These are phyloP conservation scores for Somion occarium DNA, from an alignment of 1,284 basidiomycete genomes.

Conservation along the genomic window DNA sequence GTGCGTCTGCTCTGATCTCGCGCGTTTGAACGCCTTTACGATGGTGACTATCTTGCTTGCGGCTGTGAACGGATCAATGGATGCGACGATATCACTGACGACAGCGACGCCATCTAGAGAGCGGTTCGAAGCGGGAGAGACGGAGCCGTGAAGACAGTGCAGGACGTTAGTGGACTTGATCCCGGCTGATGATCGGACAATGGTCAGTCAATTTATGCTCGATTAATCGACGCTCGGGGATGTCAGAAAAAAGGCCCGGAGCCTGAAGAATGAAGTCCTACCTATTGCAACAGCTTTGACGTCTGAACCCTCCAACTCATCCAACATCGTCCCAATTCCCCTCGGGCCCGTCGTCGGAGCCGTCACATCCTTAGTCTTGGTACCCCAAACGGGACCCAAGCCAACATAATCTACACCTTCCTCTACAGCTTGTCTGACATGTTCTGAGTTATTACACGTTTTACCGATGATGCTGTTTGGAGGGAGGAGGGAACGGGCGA, in stretches of 20 bases:
- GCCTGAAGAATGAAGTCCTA: slow-evolving; percentile 30
- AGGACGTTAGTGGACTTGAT: slow-evolving; percentile 76
- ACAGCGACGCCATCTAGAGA: slow-evolving; percentile 82
- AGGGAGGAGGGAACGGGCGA: slow-evolving; percentile 73
- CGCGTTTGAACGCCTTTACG: slow-evolving; percentile 37
- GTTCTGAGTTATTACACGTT: slow-evolving; percentile 68
- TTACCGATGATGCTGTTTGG: slow-evolving; percentile 75
- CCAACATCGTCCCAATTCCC: slow-evolving; percentile 63
- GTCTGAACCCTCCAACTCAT: slow-evolving; percentile 54
- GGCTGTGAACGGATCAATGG: slow-evolving; percentile 54
- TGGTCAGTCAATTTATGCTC: slow-evolving; percentile 1
- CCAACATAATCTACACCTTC: slow-evolving; percentile 83
- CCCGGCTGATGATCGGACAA: slow-evolving; percentile 50
- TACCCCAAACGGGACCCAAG: slow-evolving; percentile 77
- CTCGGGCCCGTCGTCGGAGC: slow-evolving; percentile 56
- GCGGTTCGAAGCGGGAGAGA: slow-evolving; percentile 47
- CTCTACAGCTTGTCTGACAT: slow-evolving; percentile 53
- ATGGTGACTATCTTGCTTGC: slow-evolving; percentile 46
- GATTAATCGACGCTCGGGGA: too few species aligned
- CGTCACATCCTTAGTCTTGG: slow-evolving; percentile 68
- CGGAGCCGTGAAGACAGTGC: slow-evolving; percentile 66
- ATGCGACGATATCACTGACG: slow-evolving; percentile 84
- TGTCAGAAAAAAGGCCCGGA: neutral
- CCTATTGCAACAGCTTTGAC: slow-evolving; percentile 82
- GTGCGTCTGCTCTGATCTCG: slow-evolving; percentile 10